These are phyloP conservation scores for Aphanoascus verrucosus DNA, from an alignment of 2,329 filamentous ascomycete genomes.

Conservation along the genomic window DNA sequence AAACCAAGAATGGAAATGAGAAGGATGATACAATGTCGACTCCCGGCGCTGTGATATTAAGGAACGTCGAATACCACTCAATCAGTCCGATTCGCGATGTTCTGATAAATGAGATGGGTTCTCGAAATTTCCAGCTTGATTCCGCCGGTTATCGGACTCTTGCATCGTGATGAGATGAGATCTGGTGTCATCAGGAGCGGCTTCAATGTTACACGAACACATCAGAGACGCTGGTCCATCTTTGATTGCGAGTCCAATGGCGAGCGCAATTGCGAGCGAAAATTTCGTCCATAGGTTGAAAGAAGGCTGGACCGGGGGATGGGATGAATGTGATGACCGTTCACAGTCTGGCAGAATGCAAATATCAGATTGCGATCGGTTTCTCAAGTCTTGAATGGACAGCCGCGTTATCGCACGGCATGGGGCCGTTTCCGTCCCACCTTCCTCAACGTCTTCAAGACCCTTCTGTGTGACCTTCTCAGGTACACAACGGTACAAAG, in stretches of 20 bases:
- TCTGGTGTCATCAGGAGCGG: neutral
- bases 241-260: conserved; percentile 39
- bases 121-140: neutral
- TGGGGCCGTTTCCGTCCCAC: neutral
- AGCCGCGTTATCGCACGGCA: neutral
- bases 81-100: neutral
- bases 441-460: neutral
- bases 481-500: neutral
- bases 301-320: conserved; percentile 10
- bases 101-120: neutral
- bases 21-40: too few species aligned
- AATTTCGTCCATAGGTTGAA: conserved; percentile 40
- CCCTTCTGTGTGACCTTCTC: neutral
- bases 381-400: conserved; percentile 1
- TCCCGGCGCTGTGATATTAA: too few species aligned
- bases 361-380: neutral
- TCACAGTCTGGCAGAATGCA: neutral
- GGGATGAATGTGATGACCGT: neutral
- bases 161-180: neutral
- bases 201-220: conserved; percentile 9
- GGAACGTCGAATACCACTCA: too few species aligned
- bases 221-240: conserved; percentile 33
- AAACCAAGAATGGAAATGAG: too few species aligned
- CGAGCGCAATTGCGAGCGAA: conserved; percentile 38
- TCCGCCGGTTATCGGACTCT: neutral